Base-by-base conservation (phyloP, 495 filamentous ascomycete species). In the Annulohypoxylon moriforme region DNA sequence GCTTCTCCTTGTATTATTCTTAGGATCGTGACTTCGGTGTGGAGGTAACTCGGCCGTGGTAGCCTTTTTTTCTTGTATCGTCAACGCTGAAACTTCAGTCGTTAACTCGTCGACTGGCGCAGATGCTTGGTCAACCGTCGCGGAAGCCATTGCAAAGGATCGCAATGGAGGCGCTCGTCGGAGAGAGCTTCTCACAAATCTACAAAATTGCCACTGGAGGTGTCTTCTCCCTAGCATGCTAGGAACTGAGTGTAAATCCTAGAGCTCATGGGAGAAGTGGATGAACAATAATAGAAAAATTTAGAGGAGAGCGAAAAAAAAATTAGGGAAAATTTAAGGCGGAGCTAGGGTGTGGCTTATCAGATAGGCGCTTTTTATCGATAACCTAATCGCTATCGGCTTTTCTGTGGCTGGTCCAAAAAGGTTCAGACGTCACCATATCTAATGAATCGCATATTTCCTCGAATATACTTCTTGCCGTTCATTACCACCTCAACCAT, bases 1-100 rank as follows among this genome's bases (percentile, higher is more conserved):
- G 76, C 78, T 92, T 62, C 93, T 87, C 84, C 98, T 99, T 79
- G 90, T 84, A 76, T 88, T 90, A 73, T 86, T 80, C 56, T 85
- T 78, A 22, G 84, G 85, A 79, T 88, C 83, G 75, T 88, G 86
- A 47, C 82, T 86, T 25, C 82, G 83, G 55, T 88, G 85, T 0
- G 87, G 78, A 53, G 81, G 81, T 8, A 80, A 34, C 34, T 42
- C 60, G 13, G 56, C 33, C 22, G 22, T 50, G 16, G 60, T 13
- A 29, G 34, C 67, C 29, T 78, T 9, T 44, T 44, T 6, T n/a
- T 44, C 76, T 65, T 75, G 74, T 40, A 74, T 59, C 29, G 67
- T 75, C 55, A 77, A 72, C 34, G 72, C 71, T 31, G 75, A 64
- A 24, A 65, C 52, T 57, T 75, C 67, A 11, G 64, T 61, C 20